These are phyloP conservation scores for Termitomyces sp. DNA, from an alignment of 768 basidiomycete genomes.

Conservation along the genomic window DNA sequence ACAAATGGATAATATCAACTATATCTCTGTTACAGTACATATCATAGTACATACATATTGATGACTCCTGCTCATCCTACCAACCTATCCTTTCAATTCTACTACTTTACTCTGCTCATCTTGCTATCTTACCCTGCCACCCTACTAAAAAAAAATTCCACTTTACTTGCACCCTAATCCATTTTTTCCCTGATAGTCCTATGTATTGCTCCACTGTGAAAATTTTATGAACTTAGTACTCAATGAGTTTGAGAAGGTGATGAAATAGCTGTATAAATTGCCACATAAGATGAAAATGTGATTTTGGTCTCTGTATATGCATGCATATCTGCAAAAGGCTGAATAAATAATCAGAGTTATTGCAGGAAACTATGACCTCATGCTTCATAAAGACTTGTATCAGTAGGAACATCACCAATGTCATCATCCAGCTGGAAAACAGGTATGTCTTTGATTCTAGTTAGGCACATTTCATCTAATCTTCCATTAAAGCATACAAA, in stretches of 20 bases:
- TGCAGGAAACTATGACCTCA: constrained; percentile 64
- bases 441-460: not conserved
- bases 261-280: constrained; percentile 54
- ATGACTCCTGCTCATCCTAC: too few relatives aligned
- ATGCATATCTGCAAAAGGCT: not conserved
- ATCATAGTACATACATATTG: too few relatives aligned
- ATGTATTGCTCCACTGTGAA: constrained; percentile 62
- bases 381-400: not conserved
- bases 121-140: too few relatives aligned
- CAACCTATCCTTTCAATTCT: too few relatives aligned
- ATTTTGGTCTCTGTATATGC: constrained; percentile 18
- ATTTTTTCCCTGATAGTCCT: too few relatives aligned
- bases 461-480: not conserved
- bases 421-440: not conserved
- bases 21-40: too few relatives aligned
- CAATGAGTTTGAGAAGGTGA: constrained; percentile 41
- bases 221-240: constrained; percentile 48
- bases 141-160: too few relatives aligned
- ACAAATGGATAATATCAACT: too few relatives aligned
- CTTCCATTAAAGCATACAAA: not conserved
- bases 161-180: too few relatives aligned
- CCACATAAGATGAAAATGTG: constrained; percentile 60
- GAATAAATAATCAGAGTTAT: constrained; percentile 40
- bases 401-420: not conserved
- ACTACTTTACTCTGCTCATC: too few relatives aligned